Base-by-base conservation (phyloP, 2,329 filamentous ascomycete species). In the Diaporthe ampelina region DNA sequence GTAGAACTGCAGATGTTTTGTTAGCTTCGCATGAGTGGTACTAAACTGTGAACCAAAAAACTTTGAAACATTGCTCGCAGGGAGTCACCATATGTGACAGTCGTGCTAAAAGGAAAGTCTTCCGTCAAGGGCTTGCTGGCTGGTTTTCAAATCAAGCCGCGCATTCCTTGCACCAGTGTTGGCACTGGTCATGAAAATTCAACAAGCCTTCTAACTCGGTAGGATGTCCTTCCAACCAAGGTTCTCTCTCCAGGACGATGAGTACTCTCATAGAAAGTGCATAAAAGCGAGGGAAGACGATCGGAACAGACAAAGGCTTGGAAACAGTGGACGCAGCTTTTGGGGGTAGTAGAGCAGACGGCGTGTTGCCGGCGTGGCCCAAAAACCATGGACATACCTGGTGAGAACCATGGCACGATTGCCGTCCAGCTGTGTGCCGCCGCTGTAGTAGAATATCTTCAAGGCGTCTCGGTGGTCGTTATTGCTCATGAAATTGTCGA, bases 371-470 rank as follows among this genome's bases (percentile, higher is more conserved):
- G 48, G 29, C 35, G 19, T 40, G 32, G 13, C 15, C n/a, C 4
- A 24, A 65, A 24, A 21, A 10, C 7, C 50, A 40, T n/a, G 10
- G n/a, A 48, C 83, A 74, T 80, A 90, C 89, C 89, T 91, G 57
- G 89, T 85, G 54, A 91, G 82, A 43, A 90, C 84, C 88, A 91
- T 90, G 76, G 91, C 88, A 58, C 88, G 84, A 72, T 90, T 87
- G 9, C 83, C 84, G 76, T 91, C 87, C 35, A 91, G 81, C 77
- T 86, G 89, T 54, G 86, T 89, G 73, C 88, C 84, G 9, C 89
- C 89, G 19, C 85, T 86, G 77, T 91, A 91, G 79, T 89, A 91
- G 61, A 91, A 85, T 72, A 91, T 86, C 78, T 91, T 91, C 73
- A 91, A 79, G 26, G 88, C 86, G 77, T 91, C 89, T 54, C 89